Evolutionary conservation across 2,329 filamentous ascomycete genomes (phyloP).

Genomic region (Drechslerella coelobrocha): DNA sequence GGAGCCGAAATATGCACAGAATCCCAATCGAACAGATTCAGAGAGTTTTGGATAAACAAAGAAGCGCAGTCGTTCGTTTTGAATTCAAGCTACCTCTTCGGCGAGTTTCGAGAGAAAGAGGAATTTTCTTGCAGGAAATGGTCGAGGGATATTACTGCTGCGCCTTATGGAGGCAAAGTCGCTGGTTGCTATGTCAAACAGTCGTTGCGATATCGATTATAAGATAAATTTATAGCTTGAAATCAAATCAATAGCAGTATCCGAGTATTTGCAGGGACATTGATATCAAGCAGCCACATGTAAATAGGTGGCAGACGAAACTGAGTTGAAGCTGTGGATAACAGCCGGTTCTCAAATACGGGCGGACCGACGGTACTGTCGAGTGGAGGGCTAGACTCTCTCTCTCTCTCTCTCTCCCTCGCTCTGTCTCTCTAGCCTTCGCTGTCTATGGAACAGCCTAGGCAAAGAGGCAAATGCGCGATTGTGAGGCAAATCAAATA

Average conservation of each 20-base stretch:
- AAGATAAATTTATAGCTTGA: too few species aligned
- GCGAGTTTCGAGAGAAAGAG: constrained; percentile 15
- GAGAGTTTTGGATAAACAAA: not conserved
- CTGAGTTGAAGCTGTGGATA: not conserved
- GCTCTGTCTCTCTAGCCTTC: not conserved
- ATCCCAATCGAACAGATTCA: constrained; percentile 32
- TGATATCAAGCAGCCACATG: not conserved
- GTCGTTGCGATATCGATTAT: not conserved
- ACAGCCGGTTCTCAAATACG: too few species aligned
- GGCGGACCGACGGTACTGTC: too few species aligned
- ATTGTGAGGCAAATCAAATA: not conserved
- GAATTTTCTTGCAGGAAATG: not conserved
- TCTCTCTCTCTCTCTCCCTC: too few species aligned
- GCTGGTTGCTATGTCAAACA: not conserved
- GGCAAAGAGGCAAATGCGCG: not conserved
- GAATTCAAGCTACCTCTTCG: constrained; percentile 20
- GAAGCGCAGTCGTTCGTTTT: constrained; percentile 11
- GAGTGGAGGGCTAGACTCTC: not conserved
- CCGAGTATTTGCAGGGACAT: not conserved
- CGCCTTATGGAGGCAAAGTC: not conserved
- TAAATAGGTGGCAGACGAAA: not conserved
- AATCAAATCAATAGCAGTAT: not conserved
- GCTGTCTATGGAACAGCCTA: not conserved
- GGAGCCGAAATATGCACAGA: constrained; percentile 37
- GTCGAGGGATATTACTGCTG: not conserved